Conservation (phyloP, 2,329 filamentous ascomycete genomes). For the Clarireedia hainanense region DNA sequence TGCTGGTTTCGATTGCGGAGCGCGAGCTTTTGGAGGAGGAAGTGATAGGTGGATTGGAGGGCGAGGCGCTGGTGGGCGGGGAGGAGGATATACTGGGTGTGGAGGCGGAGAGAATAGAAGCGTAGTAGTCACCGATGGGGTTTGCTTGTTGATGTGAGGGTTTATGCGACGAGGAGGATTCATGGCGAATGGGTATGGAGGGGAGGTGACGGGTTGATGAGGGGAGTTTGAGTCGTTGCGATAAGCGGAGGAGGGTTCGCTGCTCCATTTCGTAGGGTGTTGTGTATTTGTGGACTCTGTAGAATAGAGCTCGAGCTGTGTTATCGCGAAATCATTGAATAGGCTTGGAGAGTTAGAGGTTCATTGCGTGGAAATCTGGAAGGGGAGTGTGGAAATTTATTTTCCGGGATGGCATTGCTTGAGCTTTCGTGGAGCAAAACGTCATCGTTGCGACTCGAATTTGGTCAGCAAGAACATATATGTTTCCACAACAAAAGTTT, state of each 20-base stretch:
- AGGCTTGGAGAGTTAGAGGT: not conserved
- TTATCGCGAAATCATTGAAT: conserved; percentile 21
- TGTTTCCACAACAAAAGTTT: not conserved
- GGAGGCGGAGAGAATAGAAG: conserved; percentile 44
- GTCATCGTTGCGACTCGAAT: conserved; percentile 2
- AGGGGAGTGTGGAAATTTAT: not conserved
- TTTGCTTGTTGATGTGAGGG: conserved; percentile 26
- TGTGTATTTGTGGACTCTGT: not conserved
- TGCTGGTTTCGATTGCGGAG: not conserved
- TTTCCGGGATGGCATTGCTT: not conserved
- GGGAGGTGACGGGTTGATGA: conserved; percentile 12
- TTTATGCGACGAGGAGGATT: conserved; percentile 10
- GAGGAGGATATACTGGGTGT: conserved; percentile 20
- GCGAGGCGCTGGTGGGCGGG: conserved; percentile 16
- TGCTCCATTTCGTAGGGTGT: conserved; percentile 19
- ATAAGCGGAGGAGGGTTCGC: conserved; percentile 20
- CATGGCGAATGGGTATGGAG: not conserved
- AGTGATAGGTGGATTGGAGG: conserved; percentile 17
- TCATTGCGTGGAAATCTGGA: not conserved
- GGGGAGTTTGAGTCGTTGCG: conserved; percentile 16
- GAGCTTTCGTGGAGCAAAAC: not conserved
- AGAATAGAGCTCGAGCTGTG: not conserved
- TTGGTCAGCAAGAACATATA: not conserved
- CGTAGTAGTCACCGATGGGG: conserved; percentile 52
- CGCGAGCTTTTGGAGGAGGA: conserved; percentile 11